phyloP scores from a whole-genome alignment of 2,329 filamentous ascomycete genomes.

The Arthroderma sp. region DNA sequence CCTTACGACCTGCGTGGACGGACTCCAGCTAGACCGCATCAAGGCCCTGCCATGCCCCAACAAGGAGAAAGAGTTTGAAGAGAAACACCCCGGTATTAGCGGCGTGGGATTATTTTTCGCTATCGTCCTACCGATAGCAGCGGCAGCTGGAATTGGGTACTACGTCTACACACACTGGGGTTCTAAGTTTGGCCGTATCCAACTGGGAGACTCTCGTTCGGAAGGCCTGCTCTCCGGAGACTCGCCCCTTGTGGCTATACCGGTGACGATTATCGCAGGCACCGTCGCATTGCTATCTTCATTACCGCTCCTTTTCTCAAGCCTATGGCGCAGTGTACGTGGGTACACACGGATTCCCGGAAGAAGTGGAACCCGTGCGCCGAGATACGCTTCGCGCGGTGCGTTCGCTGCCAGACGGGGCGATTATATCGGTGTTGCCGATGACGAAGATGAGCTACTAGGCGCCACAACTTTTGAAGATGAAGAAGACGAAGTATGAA shows the following conservation, averaged over 20 bases:
- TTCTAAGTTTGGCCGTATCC: conserved; percentile 81
- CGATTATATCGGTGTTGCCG: conserved; percentile 80
- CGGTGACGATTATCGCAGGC: conserved; percentile 66
- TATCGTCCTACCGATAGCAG: conserved; percentile 58
- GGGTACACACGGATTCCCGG: conserved; percentile 32
- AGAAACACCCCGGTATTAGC: conserved; percentile 52
- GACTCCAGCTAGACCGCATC: conserved; percentile 59
- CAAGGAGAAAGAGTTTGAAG: conserved; percentile 69
- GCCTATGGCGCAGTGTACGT: conserved; percentile 55
- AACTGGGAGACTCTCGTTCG: conserved; percentile 55
- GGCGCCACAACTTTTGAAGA: conserved; percentile 79
- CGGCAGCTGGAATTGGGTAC: conserved; percentile 63
- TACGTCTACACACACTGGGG: conserved; percentile 77
- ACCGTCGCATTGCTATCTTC: conserved; percentile 62
- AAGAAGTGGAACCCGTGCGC: conserved; percentile 43
- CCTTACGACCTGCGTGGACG: conserved; percentile 71
- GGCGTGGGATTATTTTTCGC: conserved; percentile 74
- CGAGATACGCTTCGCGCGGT: conserved; percentile 64
- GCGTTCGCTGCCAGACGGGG: conserved; percentile 76
- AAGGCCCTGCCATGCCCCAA: conserved; percentile 54
- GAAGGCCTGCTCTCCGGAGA: conserved; percentile 50
- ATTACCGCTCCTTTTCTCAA: conserved; percentile 57
- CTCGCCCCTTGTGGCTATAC: conserved; percentile 66
- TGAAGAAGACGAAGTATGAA: conserved; percentile 55
- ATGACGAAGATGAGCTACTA: conserved; percentile 86